Evolutionary conservation across 2,329 filamentous ascomycete genomes (phyloP).

Genomic region (Blastomyces percursus): DNA sequence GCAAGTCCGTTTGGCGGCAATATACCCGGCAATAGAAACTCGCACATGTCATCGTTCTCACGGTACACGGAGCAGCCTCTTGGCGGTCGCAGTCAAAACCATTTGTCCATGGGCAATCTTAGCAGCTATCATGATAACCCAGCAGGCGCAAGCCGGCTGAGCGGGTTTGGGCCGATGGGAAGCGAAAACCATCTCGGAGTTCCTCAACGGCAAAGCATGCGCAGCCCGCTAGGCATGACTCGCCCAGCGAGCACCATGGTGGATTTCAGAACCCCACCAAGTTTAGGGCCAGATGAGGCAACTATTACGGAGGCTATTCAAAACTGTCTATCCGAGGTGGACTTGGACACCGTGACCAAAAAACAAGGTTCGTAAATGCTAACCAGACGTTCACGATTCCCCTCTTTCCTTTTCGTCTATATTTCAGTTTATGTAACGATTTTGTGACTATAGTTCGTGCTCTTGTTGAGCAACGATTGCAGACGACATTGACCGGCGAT

Average conservation of each 20-base stretch:
- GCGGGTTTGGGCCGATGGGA: slow-evolving; percentile 34
- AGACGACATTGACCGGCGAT: slow-evolving; percentile 78
- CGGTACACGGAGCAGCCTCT: slow-evolving; percentile 53
- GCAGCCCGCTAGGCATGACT: slow-evolving; percentile 39
- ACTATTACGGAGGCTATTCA: slow-evolving; percentile 78
- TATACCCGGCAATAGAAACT: slow-evolving; percentile 46
- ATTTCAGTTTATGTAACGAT: neutral
- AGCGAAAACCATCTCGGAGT: slow-evolving; percentile 35
- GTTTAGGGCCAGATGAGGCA: slow-evolving; percentile 61
- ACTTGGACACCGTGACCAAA: slow-evolving; percentile 95
- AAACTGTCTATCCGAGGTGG: slow-evolving; percentile 70
- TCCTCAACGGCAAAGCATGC: slow-evolving; percentile 26
- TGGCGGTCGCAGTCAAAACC: slow-evolving; percentile 35
- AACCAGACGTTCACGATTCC: neutral
- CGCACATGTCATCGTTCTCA: slow-evolving; percentile 58
- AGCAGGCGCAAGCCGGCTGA: slow-evolving; percentile 34
- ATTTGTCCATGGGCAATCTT: slow-evolving; percentile 51
- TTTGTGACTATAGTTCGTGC: slow-evolving; percentile 49
- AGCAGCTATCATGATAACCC: slow-evolving; percentile 36
- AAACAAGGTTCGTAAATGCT: slow-evolving; percentile 56
- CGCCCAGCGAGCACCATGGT: slow-evolving; percentile 44
- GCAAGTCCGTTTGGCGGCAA: slow-evolving; percentile 58
- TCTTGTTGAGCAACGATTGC: slow-evolving; percentile 83
- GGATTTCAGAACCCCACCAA: slow-evolving; percentile 46
- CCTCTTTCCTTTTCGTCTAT: neutral